phyloP scores from a whole-genome alignment of 2,329 filamentous ascomycete species.

The Cercospora sojina region DNA sequence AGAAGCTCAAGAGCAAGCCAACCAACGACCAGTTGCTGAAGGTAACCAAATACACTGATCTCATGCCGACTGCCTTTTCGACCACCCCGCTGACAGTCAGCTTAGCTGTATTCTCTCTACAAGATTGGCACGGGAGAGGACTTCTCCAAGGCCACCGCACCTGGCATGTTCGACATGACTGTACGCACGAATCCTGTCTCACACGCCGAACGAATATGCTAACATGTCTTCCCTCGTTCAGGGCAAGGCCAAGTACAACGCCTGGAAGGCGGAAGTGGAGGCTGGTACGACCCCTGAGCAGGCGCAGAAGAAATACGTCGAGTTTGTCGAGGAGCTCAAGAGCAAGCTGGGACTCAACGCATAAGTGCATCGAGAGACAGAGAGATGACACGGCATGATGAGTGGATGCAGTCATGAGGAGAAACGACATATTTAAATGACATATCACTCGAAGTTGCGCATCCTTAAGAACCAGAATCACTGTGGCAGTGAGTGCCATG shows the following conservation, averaged over 20 bases:
- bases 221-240: constrained; percentile 11
- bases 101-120: constrained; percentile 54
- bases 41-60: constrained; percentile 38
- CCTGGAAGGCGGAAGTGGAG: constrained; percentile 71
- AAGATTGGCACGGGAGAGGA: constrained; percentile 47
- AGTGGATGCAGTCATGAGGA: background rate
- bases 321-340: constrained; percentile 71
- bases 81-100: background rate
- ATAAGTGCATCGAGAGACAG: constrained; percentile 36
- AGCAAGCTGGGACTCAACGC: constrained; percentile 65
- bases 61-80: background rate
- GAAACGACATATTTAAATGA: background rate
- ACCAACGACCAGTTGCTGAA: constrained; percentile 63
- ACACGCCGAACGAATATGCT: background rate
- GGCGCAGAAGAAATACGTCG: constrained; percentile 76
- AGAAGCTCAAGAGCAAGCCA: constrained; percentile 67
- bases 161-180: constrained; percentile 71
- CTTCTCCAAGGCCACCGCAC: constrained; percentile 44
- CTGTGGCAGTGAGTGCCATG: too few relatives aligned
- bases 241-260: constrained; percentile 72
- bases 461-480: too few relatives aligned
- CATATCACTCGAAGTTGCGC: background rate
- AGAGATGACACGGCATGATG: background rate
- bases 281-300: constrained; percentile 60
- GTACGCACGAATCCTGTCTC: constrained; percentile 42